These are phyloP conservation scores for Fusarium phyllophilum DNA, from an alignment of 2,329 filamentous ascomycete genomes.

Conservation along the genomic window DNA sequence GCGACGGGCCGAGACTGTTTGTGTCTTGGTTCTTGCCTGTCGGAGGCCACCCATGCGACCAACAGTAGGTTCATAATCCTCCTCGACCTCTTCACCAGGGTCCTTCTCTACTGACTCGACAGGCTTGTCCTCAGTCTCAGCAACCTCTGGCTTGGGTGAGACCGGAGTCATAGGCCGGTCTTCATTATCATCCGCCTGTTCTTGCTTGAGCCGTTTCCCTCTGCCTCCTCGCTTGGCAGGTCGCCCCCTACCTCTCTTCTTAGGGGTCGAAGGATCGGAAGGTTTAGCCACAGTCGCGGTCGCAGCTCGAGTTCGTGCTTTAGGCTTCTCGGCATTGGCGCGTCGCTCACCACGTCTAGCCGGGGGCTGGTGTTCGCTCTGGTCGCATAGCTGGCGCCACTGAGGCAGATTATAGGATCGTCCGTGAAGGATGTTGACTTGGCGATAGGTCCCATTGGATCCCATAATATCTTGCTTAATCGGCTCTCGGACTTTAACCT, in stretches of 20 bases:
- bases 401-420: constrained; percentile 96
- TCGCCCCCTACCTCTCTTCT: constrained; percentile 54
- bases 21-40: constrained; percentile 67
- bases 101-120: constrained; percentile 64
- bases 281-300: constrained; percentile 48
- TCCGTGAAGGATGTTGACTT: constrained; percentile 96
- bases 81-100: constrained; percentile 56
- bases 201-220: constrained; percentile 52
- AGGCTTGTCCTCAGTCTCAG: constrained; percentile 47
- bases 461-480: constrained; percentile 99
- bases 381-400: constrained; percentile 92
- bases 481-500: constrained; percentile 92
- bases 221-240: constrained; percentile 51
- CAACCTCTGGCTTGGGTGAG: constrained; percentile 58
- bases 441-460: constrained; percentile 92
- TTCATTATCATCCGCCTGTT: constrained; percentile 55
- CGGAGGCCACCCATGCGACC: constrained; percentile 62
- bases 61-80: constrained; percentile 49
- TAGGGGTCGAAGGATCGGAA: constrained; percentile 48
- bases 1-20: constrained; percentile 85
- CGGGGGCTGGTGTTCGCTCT: constrained; percentile 95
- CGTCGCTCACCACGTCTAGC: constrained; percentile 86
- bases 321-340: constrained; percentile 66
- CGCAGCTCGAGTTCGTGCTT: constrained; percentile 53
- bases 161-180: constrained; percentile 69